These are phyloP conservation scores for Hymenoscyphus salicellus DNA, from an alignment of 2,329 filamentous ascomycete genomes.

Conservation along the genomic window DNA sequence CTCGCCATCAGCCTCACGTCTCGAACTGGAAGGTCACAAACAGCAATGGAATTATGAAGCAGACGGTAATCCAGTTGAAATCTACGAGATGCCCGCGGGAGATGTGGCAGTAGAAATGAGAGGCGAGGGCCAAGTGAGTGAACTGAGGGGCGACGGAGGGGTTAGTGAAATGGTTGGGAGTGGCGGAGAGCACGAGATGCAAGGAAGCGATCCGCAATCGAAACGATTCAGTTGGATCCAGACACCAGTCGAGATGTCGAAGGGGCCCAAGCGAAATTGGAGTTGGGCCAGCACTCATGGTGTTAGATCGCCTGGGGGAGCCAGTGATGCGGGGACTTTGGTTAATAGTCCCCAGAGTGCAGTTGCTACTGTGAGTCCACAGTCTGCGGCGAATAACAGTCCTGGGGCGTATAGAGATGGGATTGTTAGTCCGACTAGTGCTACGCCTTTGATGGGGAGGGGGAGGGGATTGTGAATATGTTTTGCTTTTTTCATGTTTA, in stretches of 20 bases:
- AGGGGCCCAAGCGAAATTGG: conserved; percentile 4
- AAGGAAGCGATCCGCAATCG: background rate
- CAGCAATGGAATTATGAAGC: conserved; percentile 1
- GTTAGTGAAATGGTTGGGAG: conserved; percentile 2
- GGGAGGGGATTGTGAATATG: background rate
- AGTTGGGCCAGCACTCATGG: background rate
- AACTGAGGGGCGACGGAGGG: background rate
- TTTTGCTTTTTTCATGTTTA: too few species aligned
- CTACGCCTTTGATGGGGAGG: background rate
- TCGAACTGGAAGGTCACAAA: conserved; percentile 8
- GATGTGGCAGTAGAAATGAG: conserved; percentile 10
- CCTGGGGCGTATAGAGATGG: conserved; percentile 2
- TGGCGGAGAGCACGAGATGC: background rate
- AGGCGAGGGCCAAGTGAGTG: conserved; percentile 1
- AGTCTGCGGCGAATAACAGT: background rate
- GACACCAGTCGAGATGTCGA: conserved; percentile 1
- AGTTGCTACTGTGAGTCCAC: background rate
- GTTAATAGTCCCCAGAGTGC: background rate
- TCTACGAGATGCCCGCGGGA: conserved; percentile 13
- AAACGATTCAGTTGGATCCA: conserved; percentile 3
- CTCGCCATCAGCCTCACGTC: background rate
- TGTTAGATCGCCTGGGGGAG: background rate
- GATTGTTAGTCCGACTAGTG: conserved; percentile 13
- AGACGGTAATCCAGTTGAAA: conserved; percentile 1
- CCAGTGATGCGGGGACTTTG: background rate